Evolutionary conservation across 2,329 filamentous ascomycete species (phyloP), one percentile per base, ranked within the genome.

Genomic region (Chrysoporthe austroafricana): DNA sequence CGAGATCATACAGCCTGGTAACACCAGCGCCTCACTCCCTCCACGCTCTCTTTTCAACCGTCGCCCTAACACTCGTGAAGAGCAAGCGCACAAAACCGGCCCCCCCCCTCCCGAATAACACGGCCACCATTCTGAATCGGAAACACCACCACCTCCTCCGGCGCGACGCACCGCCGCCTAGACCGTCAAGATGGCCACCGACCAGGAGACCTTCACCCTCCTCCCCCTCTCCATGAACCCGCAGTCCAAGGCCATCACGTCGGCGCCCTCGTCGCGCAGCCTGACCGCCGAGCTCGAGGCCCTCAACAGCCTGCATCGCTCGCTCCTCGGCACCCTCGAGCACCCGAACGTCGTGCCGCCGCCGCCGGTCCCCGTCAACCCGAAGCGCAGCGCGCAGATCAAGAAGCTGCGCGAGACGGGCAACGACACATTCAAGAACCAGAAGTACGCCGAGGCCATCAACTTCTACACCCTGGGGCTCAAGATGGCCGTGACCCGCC

Each of bases 381-480:
- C 93, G 63, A 97, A 97, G 82, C 93, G 95, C 76, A 90, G 87
- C 72, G 93, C 92, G 46, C 89, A 94, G 77, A 91, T 99, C 79
- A 88, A 85, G 80, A 98, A 98, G 82, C 89, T 98, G 72, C 92
- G 94, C 77, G 96, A 98, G 78, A 87, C 86, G 67, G 95, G 93
- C 74, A 97, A 97, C 83, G 82, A 82, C 68, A 88, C 92, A 73
- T 95, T 92, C 84, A 91, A 93, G 79, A 94, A 95, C 80, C 86
- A 86, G 73, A 86, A 88, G 73, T 88, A 91, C 81, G 80, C 79
- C 66, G 93, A 96, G 65, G 95, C 95, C 4, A 84, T 93, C 73
- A 90, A 89, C 73, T 86, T 94, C 73, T 97, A 98, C 83, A 87
- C 86, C 0, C 87, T 95, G n/a, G 94, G 93, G 1, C 86, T 98